These are phyloP conservation scores for Raffaelea deltoideospora DNA, from an alignment of 2,329 filamentous ascomycete genomes.

Conservation along the genomic window DNA sequence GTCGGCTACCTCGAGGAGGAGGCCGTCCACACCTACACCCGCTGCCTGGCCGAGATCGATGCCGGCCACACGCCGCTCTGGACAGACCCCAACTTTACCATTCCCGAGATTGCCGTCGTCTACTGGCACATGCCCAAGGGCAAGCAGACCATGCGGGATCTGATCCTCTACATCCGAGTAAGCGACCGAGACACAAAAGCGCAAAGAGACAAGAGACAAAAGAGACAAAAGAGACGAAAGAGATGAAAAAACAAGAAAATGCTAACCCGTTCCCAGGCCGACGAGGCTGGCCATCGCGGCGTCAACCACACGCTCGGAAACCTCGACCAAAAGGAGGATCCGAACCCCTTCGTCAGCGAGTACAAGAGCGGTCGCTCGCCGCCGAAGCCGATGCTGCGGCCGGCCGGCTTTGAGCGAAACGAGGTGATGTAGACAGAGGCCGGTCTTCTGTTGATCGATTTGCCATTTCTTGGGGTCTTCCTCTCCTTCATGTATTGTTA, in stretches of 20 bases:
- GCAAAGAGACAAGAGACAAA: too few relatives aligned
- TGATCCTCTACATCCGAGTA: slow-evolving; percentile 89
- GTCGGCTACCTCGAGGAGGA: slow-evolving; percentile 97
- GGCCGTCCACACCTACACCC: slow-evolving; percentile 87
- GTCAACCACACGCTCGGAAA: slow-evolving; percentile 94
- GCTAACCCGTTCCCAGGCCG: slow-evolving; percentile 7
- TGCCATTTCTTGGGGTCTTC: not conserved
- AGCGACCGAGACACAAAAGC: not conserved
- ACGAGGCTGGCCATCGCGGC: slow-evolving; percentile 75
- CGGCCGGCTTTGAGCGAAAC: slow-evolving; percentile 66
- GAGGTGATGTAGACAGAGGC: slow-evolving; percentile 45
- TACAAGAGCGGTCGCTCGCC: slow-evolving; percentile 55
- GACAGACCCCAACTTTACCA: slow-evolving; percentile 51
- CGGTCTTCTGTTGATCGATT: not conserved
- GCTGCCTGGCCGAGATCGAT: slow-evolving; percentile 77
- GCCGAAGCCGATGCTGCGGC: slow-evolving; percentile 51
- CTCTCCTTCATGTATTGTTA: not conserved
- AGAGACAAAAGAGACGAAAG: not conserved
- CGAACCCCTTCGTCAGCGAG: slow-evolving; percentile 78
- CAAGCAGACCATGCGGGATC: slow-evolving; percentile 65
- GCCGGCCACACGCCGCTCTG: slow-evolving; percentile 71
- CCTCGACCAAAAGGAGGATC: slow-evolving; percentile 68
- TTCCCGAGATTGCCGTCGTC: slow-evolving; percentile 75
- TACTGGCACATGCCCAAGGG: slow-evolving; percentile 94
- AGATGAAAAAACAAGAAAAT: not conserved